phyloP scores from a whole-genome alignment of 208 protist genomes.

The Porcisia hertigi region DNA sequence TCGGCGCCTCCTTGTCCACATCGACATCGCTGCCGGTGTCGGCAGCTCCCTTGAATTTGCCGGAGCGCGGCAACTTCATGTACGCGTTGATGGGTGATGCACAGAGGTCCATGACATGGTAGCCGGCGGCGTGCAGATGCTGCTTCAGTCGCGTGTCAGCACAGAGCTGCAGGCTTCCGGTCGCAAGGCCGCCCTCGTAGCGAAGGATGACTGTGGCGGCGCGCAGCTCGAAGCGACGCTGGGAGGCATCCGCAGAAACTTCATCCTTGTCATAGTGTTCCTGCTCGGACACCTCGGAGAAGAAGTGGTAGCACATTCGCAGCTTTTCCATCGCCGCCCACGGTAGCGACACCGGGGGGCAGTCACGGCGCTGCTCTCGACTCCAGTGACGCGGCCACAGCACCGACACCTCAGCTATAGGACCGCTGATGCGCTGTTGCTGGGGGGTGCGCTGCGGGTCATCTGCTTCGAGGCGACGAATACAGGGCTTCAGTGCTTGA shows the following conservation, averaged over 20 bases:
- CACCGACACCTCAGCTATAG: slow-evolving; percentile 60
- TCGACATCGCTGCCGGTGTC: slow-evolving; percentile 18
- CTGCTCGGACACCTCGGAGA: slow-evolving; percentile 33
- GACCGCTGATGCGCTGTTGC: slow-evolving; percentile 57
- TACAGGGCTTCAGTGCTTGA: slow-evolving; percentile 23
- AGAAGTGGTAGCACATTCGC: slow-evolving; percentile 52
- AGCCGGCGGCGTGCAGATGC: slow-evolving; percentile 75
- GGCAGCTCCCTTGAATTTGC: neutral
- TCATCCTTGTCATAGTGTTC: slow-evolving; percentile 30
- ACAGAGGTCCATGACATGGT: slow-evolving; percentile 86
- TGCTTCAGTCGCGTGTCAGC: slow-evolving; percentile 84
- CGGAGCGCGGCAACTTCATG: slow-evolving; percentile 51
- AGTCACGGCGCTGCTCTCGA: slow-evolving; percentile 35
- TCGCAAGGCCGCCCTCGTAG: slow-evolving; percentile 79
- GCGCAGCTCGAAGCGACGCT: slow-evolving; percentile 43
- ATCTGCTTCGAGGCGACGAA: slow-evolving; percentile 49
- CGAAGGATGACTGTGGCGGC: slow-evolving; percentile 71
- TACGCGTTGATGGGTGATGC: slow-evolving; percentile 91
- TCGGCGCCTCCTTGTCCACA: slow-evolving; percentile 46
- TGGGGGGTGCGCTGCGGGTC: slow-evolving; percentile 42
- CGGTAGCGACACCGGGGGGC: slow-evolving; percentile 67
- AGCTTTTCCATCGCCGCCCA: slow-evolving; percentile 72
- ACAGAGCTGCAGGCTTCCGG: slow-evolving; percentile 85
- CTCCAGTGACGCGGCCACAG: slow-evolving; percentile 43
- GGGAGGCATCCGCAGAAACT: neutral